A percentile compares a stretch with the other conserved stretches of the same genome.
Evolutionary conservation across 2,329 filamentous ascomycete species (phyloP).

Genomic region (Lachnellula cervina): DNA sequence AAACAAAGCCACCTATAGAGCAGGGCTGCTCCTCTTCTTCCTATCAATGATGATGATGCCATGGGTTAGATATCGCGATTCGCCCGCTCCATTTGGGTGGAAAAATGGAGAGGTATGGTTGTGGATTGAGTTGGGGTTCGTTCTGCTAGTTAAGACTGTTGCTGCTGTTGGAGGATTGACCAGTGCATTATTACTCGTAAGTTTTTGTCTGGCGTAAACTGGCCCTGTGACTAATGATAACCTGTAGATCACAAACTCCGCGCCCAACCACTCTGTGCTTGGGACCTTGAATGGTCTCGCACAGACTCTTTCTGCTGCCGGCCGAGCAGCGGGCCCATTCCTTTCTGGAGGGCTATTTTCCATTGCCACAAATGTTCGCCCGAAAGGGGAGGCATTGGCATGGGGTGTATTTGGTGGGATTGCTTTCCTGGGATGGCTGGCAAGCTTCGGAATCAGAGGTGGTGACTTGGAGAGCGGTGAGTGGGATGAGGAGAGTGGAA

Average conservation of each 20-base stretch:
- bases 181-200: slow-evolving; percentile 79
- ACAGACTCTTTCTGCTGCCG: slow-evolving; percentile 87
- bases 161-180: slow-evolving; percentile 88
- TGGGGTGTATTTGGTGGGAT: slow-evolving; percentile 87
- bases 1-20: slow-evolving; percentile 78
- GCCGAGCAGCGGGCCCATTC: slow-evolving; percentile 83
- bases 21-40: slow-evolving; percentile 73
- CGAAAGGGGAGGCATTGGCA: slow-evolving; percentile 77
- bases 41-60: slow-evolving; percentile 84
- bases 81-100: slow-evolving; percentile 50
- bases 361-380: slow-evolving; percentile 64
- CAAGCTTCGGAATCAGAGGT: slow-evolving; percentile 73
- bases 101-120: slow-evolving; percentile 64
- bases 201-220: slow-evolving; percentile 26
- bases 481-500: slow-evolving; percentile 23
- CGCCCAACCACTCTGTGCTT: slow-evolving; percentile 76
- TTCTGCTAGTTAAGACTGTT: slow-evolving; percentile 84
- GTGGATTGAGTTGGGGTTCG: slow-evolving; percentile 72
- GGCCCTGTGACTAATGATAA: not conserved
- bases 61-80: slow-evolving; percentile 74
- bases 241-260: slow-evolving; percentile 81
- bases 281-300: slow-evolving; percentile 91
- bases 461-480: slow-evolving; percentile 56
- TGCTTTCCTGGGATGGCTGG: slow-evolving; percentile 71
- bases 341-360: slow-evolving; percentile 84